Base-by-base conservation (phyloP, 306 rosid species). In the Herpetospermum pedunculosum region DNA sequence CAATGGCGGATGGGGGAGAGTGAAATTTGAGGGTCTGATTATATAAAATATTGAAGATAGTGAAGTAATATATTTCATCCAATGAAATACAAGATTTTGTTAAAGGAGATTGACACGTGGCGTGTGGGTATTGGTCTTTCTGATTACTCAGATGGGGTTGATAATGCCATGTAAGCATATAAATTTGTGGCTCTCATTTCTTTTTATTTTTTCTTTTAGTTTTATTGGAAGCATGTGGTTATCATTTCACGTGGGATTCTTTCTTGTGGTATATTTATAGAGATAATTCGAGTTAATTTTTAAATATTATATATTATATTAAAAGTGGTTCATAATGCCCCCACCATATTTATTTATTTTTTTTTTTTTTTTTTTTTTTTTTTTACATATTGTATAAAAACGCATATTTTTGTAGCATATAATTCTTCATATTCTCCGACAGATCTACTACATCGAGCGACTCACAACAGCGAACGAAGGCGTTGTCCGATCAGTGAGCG, bases 1-100 rank as follows among this genome's bases (percentile, higher is more conserved):
- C 74, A 46, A 69, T 69, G 74, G 74, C 74, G 74, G 54, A 41
- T 67, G 8, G 4, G 1, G 13, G 38, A 29, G 12, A 29, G 40
- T 15, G 1, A 0, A 30, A 59, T 1, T 14, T 9, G 19, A 64
- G 29, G 52, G 8, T 26, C 3, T 14, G 52, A 67, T 69, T 62
- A 26, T 44, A 69, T 64, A 21, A 21, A 38, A 26, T 44, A 6
- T 44, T 44, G 57, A 11, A 26, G 74, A 69, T 69, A 46, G 57
- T 69, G 40, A 43, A 28, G 34, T 15, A 43, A 69, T 43, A 46
- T 19, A 37, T 19, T 21, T 3, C 26, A 69, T 65, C 72, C 72
- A 65, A 65, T 65, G 34, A 65, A 38, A 38, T 40, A 9, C 19
- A 65, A 65, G 72, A 67, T 67, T 67, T 67, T 67, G 35, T 5